These are phyloP conservation scores for Phytopythium aichiense DNA, from an alignment of 352 stramenopile species.

Conservation along the genomic window DNA sequence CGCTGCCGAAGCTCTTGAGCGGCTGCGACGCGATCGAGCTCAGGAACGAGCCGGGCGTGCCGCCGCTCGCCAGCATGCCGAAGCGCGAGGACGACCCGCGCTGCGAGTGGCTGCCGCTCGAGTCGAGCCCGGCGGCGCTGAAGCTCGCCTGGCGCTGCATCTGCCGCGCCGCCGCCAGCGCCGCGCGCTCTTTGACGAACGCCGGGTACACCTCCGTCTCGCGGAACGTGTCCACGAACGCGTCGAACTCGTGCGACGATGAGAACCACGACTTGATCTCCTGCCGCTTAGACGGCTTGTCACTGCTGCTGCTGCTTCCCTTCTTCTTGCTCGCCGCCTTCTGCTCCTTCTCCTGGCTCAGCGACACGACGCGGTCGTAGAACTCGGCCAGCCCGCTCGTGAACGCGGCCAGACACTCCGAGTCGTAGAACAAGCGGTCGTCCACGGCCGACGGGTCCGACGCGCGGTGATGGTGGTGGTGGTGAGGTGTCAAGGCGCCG, in stretches of 20 bases:
- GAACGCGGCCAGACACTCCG: constrained; percentile 51
- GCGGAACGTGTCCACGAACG: constrained; percentile 74
- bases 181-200: constrained; percentile 41
- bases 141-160: constrained; percentile 28
- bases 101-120: constrained; percentile 24
- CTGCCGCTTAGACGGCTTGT: constrained; percentile 65
- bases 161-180: constrained; percentile 18
- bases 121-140: constrained; percentile 31
- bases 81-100: constrained; percentile 27
- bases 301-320: constrained; percentile 30
- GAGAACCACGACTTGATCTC: constrained; percentile 86
- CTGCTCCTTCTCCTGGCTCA: constrained; percentile 60
- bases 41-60: constrained; percentile 28
- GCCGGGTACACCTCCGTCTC: constrained; percentile 39
- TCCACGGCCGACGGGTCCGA: constrained; percentile 26
- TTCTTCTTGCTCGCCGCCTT: constrained; percentile 54
- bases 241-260: constrained; percentile 77
- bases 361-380: constrained; percentile 50
- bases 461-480: background rate
- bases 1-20: constrained; percentile 61
- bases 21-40: constrained; percentile 36
- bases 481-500: constrained; percentile 1
- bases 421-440: constrained; percentile 61
- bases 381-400: constrained; percentile 56
- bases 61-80: constrained; percentile 12